Evolutionary conservation across 768 basidiomycete genomes (phyloP).

Genomic region (Naganishia antarctica): DNA sequence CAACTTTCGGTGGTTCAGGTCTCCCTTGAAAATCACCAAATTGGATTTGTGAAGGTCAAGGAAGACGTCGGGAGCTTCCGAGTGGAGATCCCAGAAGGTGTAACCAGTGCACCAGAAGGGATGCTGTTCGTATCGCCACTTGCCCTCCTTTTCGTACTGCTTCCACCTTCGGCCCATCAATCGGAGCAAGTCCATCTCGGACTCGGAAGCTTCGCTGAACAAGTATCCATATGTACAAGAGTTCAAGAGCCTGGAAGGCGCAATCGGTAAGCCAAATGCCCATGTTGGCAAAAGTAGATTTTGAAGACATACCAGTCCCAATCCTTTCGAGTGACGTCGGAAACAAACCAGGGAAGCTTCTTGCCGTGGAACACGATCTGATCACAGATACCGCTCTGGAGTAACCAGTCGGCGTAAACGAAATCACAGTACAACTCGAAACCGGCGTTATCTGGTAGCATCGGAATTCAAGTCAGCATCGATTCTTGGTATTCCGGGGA

Average conservation of each 20-base stretch:
- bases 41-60: slow-evolving; percentile 83
- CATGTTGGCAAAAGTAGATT: slow-evolving; percentile 65
- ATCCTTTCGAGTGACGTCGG: slow-evolving; percentile 86
- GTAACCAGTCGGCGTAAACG: slow-evolving; percentile 73
- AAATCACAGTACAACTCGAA: slow-evolving; percentile 31
- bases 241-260: slow-evolving; percentile 37
- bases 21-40: slow-evolving; percentile 88
- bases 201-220: slow-evolving; percentile 75
- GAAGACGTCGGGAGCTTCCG: slow-evolving; percentile 59
- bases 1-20: slow-evolving; percentile 84
- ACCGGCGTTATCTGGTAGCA: slow-evolving; percentile 44
- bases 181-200: slow-evolving; percentile 72
- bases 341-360: slow-evolving; percentile 60
- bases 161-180: slow-evolving; percentile 84
- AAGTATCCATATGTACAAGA: slow-evolving; percentile 63
- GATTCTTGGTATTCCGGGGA: not conserved
- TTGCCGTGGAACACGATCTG: slow-evolving; percentile 93
- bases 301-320: slow-evolving; percentile 68
- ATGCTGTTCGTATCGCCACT: slow-evolving; percentile 57
- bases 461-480: not conserved
- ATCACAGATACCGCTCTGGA: slow-evolving; percentile 78
- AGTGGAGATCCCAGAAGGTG: slow-evolving; percentile 59
- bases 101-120: slow-evolving; percentile 72
- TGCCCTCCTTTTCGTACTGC: slow-evolving; percentile 86
- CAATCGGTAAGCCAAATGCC: not conserved